A percentile compares a stretch with the other conserved stretches of the same genome.
Evolutionary conservation across 257 asterid genomes (phyloP).

Genomic region (Penstemon newberryi): DNA sequence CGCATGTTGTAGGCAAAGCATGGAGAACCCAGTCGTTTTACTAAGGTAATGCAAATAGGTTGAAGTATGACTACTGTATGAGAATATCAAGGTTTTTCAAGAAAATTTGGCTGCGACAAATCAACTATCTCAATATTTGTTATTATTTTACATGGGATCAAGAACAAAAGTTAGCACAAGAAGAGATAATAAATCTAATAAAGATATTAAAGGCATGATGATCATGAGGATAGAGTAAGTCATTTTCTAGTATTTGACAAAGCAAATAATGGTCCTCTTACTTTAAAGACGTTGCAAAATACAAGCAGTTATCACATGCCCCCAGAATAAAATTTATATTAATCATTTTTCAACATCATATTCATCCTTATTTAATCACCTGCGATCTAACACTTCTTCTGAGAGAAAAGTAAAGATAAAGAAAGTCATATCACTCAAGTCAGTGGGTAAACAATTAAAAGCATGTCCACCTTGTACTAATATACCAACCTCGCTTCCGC

Average conservation of each 20-base stretch:
- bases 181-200: background rate
- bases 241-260: background rate
- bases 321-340: background rate
- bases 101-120: background rate
- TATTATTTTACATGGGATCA: background rate
- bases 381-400: background rate
- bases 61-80: slow-evolving; percentile 8
- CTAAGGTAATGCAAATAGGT: background rate
- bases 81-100: background rate
- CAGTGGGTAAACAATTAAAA: background rate
- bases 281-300: background rate
- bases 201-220: background rate
- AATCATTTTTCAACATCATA: background rate
- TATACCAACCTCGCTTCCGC: slow-evolving; percentile 86
- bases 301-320: background rate
- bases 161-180: background rate
- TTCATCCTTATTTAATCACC: background rate
- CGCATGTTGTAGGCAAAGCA: background rate
- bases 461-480: slow-evolving; percentile 5
- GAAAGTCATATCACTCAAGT: background rate
- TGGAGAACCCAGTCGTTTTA: background rate
- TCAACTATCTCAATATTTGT: background rate
- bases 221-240: background rate
- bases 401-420: background rate
- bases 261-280: background rate